These are phyloP conservation scores for Apiospora sp. DNA, from an alignment of 2,329 filamentous ascomycete genomes.

Conservation along the genomic window DNA sequence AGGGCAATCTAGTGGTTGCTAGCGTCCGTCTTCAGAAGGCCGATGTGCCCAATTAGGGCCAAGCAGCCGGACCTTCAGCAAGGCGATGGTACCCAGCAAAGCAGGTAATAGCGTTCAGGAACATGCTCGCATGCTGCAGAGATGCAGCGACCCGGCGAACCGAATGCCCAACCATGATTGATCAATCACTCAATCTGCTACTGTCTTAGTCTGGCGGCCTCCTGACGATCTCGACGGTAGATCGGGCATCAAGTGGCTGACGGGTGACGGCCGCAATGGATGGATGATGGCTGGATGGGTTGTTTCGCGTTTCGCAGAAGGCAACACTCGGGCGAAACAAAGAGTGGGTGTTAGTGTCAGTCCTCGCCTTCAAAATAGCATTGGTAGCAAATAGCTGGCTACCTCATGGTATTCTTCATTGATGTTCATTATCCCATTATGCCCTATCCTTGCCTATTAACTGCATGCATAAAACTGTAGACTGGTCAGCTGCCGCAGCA, in stretches of 20 bases:
- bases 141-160: conserved; percentile 20
- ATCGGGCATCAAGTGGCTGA: conserved; percentile 15
- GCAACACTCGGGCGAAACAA: not conserved
- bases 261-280: not conserved
- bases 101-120: not conserved
- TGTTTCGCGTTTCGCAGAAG: not conserved
- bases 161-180: conserved; percentile 14
- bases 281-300: not conserved
- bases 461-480: not conserved
- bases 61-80: not conserved
- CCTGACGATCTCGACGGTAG: conserved; percentile 19
- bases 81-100: not conserved
- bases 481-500: not conserved
- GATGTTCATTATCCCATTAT: not conserved
- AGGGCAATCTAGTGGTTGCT: not conserved
- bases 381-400: conserved; percentile 1
- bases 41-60: conserved; percentile 9
- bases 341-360: not conserved
- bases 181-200: not conserved
- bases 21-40: conserved; percentile 5
- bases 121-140: not conserved
- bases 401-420: not conserved
- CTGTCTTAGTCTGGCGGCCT: conserved; percentile 20
- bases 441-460: not conserved
- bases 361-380: not conserved